phyloP scores from a whole-genome alignment of 169 alveolate genomes.

The Eimeria praecox region DNA sequence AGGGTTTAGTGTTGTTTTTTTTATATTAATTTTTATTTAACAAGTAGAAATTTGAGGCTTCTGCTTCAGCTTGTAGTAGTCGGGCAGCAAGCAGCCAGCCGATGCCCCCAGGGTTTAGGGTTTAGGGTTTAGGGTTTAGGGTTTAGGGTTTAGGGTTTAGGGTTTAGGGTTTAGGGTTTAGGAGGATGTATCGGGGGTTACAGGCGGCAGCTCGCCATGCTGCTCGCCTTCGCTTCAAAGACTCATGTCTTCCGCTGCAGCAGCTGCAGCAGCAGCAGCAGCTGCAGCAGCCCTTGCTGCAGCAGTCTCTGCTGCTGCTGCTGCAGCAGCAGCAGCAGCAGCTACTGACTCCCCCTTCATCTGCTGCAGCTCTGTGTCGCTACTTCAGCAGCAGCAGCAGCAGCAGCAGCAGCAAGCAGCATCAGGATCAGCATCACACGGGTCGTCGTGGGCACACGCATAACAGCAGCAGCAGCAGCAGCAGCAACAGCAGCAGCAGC shows the following conservation, averaged over 20 bases:
- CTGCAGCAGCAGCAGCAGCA: constrained; percentile 60
- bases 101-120: constrained; percentile 39
- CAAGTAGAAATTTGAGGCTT: no score
- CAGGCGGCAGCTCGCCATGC: constrained; percentile 14
- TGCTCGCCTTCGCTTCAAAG: background rate
- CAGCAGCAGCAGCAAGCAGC: background rate
- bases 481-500: constrained; percentile 53
- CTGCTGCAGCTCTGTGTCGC: background rate
- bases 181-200: background rate
- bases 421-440: constrained; percentile 32
- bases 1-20: no score
- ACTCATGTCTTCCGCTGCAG: constrained; percentile 10
- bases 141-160: constrained; percentile 62
- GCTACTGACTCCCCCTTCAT: background rate
- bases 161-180: constrained; percentile 54
- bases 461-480: constrained; percentile 32
- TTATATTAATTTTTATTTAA: no score
- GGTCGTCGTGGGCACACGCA: background rate
- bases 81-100: background rate
- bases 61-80: no score
- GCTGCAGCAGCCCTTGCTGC: constrained; percentile 25
- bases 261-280: constrained; percentile 6
- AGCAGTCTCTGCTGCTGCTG: background rate
- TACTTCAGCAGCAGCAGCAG: constrained; percentile 17
- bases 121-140: constrained; percentile 54